phyloP scores from a whole-genome alignment of 441 rosid species.

The Jatropha multifida region DNA sequence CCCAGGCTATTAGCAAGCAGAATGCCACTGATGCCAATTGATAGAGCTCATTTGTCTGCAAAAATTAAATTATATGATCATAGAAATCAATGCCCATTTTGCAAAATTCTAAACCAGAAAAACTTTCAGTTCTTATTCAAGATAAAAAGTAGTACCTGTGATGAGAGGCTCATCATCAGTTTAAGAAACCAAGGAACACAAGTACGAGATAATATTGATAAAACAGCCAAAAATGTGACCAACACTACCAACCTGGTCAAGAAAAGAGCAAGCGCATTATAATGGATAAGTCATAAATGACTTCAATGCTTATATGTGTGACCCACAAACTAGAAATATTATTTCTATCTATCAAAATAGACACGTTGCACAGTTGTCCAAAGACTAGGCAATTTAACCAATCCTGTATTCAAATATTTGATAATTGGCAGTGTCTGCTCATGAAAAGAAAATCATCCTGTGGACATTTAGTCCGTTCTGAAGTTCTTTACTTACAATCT shows the following conservation, averaged over 20 bases:
- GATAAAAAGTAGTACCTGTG: constrained; percentile 55
- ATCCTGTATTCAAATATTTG: neutral
- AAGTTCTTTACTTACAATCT: constrained; percentile 64
- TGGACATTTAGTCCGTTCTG: constrained; percentile 6
- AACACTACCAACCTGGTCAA: constrained; percentile 70
- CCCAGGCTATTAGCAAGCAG: constrained; percentile 87
- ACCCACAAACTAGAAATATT: neutral
- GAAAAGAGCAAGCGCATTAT: neutral
- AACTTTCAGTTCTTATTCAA: neutral
- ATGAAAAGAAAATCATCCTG: neutral
- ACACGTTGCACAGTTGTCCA: neutral
- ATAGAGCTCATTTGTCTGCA: constrained; percentile 97
- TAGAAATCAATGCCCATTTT: constrained; percentile 7
- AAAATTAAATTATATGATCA: constrained; percentile 24
- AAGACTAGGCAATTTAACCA: neutral
- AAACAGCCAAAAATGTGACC: constrained; percentile 71
- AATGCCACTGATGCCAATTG: constrained; percentile 91
- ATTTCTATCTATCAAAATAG: no score
- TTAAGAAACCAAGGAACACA: constrained; percentile 92
- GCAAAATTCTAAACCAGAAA: neutral
- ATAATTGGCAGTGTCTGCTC: neutral
- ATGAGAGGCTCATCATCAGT: constrained; percentile 92
- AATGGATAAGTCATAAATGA: neutral
- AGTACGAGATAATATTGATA: constrained; percentile 70
- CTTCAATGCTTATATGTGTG: no score